A percentile compares a stretch with the other conserved stretches of the same genome.
These are phyloP conservation scores for Pseudonitzschia delicatissima DNA, from an alignment of 108 stramenopile genomes.

Conservation along the genomic window DNA sequence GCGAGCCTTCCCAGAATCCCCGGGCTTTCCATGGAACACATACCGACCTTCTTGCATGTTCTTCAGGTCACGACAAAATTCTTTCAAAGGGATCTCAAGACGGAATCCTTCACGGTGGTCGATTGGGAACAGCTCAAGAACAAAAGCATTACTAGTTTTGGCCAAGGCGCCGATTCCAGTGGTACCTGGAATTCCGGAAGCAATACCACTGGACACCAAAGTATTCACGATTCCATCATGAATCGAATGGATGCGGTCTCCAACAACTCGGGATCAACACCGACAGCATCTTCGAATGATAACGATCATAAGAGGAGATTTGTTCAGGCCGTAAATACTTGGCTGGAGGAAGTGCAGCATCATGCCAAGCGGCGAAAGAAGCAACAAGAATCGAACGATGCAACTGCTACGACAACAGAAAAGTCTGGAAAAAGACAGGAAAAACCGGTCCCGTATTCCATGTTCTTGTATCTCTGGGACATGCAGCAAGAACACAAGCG, in stretches of 20 bases:
- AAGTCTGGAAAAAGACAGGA: background rate
- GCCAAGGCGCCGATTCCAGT: background rate
- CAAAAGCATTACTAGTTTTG: background rate
- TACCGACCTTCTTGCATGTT: constrained; percentile 40
- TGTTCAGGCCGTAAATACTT: constrained; percentile 25
- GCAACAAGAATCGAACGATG: background rate
- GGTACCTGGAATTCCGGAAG: background rate
- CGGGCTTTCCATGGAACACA: constrained; percentile 31
- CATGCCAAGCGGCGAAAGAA: constrained; percentile 3
- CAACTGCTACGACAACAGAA: constrained; percentile 9
- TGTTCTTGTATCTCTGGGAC: constrained; percentile 36
- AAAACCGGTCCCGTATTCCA: constrained; percentile 34
- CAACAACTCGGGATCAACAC: background rate
- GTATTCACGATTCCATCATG: constrained; percentile 20
- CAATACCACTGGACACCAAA: background rate
- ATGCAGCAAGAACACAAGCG: constrained; percentile 34
- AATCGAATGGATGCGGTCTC: constrained; percentile 26
- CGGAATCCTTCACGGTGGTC: background rate
- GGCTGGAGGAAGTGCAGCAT: constrained; percentile 38
- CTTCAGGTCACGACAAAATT: constrained; percentile 26
- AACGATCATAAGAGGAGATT: constrained; percentile 14
- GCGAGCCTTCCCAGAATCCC: constrained; percentile 33
- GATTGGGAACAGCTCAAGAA: constrained; percentile 7
- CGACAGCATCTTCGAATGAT: background rate
- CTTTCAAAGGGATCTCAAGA: constrained; percentile 11